Evolutionary conservation across 306 rosid species (phyloP).

Genomic region (Astragalus membranaceus): DNA sequence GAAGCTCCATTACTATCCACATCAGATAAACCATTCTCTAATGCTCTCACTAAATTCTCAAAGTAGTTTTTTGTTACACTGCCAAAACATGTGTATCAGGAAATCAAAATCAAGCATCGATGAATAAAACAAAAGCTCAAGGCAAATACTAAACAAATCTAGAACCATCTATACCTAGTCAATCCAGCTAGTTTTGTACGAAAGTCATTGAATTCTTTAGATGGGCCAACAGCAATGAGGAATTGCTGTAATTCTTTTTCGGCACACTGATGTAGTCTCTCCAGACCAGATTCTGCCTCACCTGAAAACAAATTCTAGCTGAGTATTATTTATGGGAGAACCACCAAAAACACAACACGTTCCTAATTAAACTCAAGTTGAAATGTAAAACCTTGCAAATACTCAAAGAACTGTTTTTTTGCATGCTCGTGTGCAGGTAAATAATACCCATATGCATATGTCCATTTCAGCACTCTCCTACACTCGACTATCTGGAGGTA

Average conservation of each 20-base stretch:
- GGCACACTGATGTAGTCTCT: slow-evolving; percentile 76
- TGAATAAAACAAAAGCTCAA: not conserved
- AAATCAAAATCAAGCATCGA: not conserved
- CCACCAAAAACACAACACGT: not conserved
- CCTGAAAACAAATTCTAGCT: slow-evolving; percentile 35
- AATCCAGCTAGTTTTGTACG: slow-evolving; percentile 80
- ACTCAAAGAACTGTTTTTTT: slow-evolving; percentile 65
- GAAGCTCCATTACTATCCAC: slow-evolving; percentile 39
- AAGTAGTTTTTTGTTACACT: slow-evolving; percentile 45
- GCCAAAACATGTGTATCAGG: slow-evolving; percentile 14
- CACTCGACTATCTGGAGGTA: slow-evolving; percentile 83
- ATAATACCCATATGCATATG: slow-evolving; percentile 90
- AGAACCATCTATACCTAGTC: slow-evolving; percentile 37
- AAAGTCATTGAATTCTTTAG: slow-evolving; percentile 68
- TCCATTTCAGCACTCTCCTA: slow-evolving; percentile 93
- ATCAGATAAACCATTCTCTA: slow-evolving; percentile 56
- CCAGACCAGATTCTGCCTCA: slow-evolving; percentile 82
- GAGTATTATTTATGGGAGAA: slow-evolving; percentile 6
- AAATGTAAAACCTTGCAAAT: slow-evolving; percentile 52
- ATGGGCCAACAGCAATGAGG: slow-evolving; percentile 46
- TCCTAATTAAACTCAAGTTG: not conserved
- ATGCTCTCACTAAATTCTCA: slow-evolving; percentile 52
- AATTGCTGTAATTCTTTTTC: slow-evolving; percentile 65
- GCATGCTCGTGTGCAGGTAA: slow-evolving; percentile 68
- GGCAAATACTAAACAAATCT: not conserved